Base-by-base conservation (phyloP, 1,284 basidiomycete genomes). In the Ustilago esculenta region DNA sequence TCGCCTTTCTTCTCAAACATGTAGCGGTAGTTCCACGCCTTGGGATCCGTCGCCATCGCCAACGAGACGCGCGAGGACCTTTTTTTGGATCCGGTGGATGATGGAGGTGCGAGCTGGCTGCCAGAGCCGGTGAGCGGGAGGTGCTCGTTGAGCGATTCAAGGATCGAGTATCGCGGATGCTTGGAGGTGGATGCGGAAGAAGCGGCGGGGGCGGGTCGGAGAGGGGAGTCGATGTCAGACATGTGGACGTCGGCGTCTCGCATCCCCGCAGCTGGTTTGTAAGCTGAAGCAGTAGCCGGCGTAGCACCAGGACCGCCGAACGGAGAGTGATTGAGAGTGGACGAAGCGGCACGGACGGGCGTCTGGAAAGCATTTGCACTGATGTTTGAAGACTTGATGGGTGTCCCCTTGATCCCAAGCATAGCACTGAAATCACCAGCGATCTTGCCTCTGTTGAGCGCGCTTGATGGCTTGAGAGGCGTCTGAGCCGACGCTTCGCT, bases 1-100 rank as follows among this genome's bases (percentile, higher is more conserved):
- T 80, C 76, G 21, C 68, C 77, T 34, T 79, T 79, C 23, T 75
- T 75, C 30, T 81, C 77, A 48, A 80, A 81, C 78, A 80, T 80
- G 59, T 81, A 81, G 4, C 79, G 68, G 47, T 80, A 80, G 32
- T 73, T 72, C 77, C 76, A 81, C 15, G 68, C 68, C 29, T 70
- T 75, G 4, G 76, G 66, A 35, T 80, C 71, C 14, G 70, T 79
- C 30, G 75, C 75, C 53, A 76, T 76, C 11, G 76, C 76, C 30
- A 81, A 61, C 24, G 72, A 52, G 21, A 79, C 75, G 34, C 78
- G 72, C 4, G 51, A 40, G 4, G 53, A 18, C 1, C n/a, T 10
- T 25, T 70, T 70, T 30, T 59, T 59, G 51, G 42, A 24, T 0
- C 15, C 18, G 5, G 47, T 29, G 4, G 57, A 18, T 2, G 54